Evolutionary conservation across 2,329 filamentous ascomycete species (phyloP).

Genomic region (Aspergillus chevalieri): DNA sequence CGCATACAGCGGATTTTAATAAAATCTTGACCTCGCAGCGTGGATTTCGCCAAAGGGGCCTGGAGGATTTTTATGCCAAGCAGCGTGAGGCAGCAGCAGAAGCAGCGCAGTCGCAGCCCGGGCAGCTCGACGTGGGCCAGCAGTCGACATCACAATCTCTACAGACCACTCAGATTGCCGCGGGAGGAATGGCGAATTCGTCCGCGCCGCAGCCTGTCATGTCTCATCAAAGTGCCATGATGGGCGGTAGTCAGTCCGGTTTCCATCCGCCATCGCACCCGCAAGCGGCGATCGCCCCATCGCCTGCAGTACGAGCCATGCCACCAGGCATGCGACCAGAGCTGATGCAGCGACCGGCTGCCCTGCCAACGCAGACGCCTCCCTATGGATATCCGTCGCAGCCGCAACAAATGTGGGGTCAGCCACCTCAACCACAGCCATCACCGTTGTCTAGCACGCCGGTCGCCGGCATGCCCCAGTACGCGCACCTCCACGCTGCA

Average conservation of each 20-base stretch:
- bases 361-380: conserved; percentile 41
- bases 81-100: conserved; percentile 69
- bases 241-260: conserved; percentile 48
- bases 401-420: conserved; percentile 64
- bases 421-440: conserved; percentile 56
- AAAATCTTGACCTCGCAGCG: conserved; percentile 75
- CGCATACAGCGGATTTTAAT: conserved; percentile 86
- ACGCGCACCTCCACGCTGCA: conserved; percentile 34
- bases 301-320: conserved; percentile 62
- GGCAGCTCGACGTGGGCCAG: conserved; percentile 25
- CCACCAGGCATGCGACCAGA: conserved; percentile 54
- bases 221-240: conserved; percentile 40
- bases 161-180: conserved; percentile 33
- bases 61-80: conserved; percentile 75
- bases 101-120: conserved; percentile 25
- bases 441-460: conserved; percentile 44
- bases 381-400: conserved; percentile 54
- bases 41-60: conserved; percentile 68
- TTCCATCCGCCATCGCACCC: conserved; percentile 68
- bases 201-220: conserved; percentile 30
- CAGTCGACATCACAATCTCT: conserved; percentile 33
- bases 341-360: conserved; percentile 59
- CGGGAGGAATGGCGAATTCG: conserved; percentile 29
- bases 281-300: conserved; percentile 65
- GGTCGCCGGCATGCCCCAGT: conserved; percentile 38